phyloP scores from a whole-genome alignment of 306 rosid genomes.

The Cucurbita maxima region DNA sequence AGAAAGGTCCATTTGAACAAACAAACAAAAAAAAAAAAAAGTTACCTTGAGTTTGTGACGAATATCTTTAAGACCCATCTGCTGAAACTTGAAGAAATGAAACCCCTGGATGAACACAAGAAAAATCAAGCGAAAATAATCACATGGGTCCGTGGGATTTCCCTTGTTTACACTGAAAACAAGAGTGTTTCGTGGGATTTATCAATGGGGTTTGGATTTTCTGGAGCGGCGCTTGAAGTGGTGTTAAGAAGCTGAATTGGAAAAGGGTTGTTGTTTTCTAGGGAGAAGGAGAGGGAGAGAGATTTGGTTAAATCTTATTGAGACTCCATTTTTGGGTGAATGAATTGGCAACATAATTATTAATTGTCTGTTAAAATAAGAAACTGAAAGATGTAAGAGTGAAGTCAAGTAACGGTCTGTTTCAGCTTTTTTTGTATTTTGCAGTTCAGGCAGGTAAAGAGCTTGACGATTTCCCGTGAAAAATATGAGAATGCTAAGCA shows the following conservation, averaged over 20 bases:
- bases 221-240: neutral
- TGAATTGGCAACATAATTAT: neutral
- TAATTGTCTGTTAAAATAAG: neutral
- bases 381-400: neutral
- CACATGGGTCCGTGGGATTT: neutral
- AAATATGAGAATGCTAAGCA: neutral
- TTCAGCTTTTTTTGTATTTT: neutral
- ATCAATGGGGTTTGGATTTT: neutral
- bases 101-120: neutral
- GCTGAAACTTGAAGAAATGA: constrained; percentile 2
- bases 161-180: neutral
- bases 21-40: neutral
- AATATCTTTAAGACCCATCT: constrained; percentile 29
- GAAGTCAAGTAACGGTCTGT: neutral
- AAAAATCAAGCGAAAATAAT: neutral
- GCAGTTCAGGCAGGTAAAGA: neutral
- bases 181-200: neutral
- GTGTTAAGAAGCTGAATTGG: neutral
- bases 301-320: neutral
- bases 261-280: neutral
- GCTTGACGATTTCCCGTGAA: neutral
- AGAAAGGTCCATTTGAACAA: neutral
- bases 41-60: constrained; percentile 28
- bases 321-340: neutral
- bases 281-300: neutral